Conservation (phyloP, 192 early-diverging fungal genomes). For the Coemansia sp. region DNA sequence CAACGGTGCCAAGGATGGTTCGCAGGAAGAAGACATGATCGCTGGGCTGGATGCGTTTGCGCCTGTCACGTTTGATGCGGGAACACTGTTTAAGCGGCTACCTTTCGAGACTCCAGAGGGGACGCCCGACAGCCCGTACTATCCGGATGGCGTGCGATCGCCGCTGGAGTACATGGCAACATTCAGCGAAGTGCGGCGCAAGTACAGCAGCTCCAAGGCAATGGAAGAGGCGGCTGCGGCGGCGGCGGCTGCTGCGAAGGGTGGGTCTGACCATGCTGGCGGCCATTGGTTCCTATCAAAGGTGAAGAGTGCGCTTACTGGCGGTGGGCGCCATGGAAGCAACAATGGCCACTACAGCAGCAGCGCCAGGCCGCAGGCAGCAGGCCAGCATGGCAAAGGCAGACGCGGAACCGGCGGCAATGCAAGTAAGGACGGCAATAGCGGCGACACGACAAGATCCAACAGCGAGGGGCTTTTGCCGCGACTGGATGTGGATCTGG, state of each 20-base stretch:
- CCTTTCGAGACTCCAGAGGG: conserved; percentile 3
- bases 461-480: conserved; percentile 18
- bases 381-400: conserved; percentile 1
- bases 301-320: conserved; percentile 37
- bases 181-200: conserved; percentile 38
- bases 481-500: conserved; percentile 48
- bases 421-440: conserved; percentile 5
- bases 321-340: conserved; percentile 18
- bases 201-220: conserved; percentile 27
- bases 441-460: not conserved
- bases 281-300: conserved; percentile 49
- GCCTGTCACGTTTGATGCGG: conserved; percentile 40
- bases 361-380: not conserved
- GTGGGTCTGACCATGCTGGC: conserved; percentile 18
- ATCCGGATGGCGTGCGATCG: conserved; percentile 17
- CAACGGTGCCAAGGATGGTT: not conserved
- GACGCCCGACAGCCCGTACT: conserved; percentile 3
- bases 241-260: not conserved
- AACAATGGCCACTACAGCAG: not conserved
- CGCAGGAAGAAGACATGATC: conserved; percentile 1
- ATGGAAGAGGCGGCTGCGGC: conserved; percentile 11
- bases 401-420: not conserved
- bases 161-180: conserved; percentile 41
- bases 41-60: conserved; percentile 34
- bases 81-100: conserved; percentile 39